Evolutionary conservation across 306 rosid genomes (phyloP).

Genomic region (Quercus bicolor): DNA sequence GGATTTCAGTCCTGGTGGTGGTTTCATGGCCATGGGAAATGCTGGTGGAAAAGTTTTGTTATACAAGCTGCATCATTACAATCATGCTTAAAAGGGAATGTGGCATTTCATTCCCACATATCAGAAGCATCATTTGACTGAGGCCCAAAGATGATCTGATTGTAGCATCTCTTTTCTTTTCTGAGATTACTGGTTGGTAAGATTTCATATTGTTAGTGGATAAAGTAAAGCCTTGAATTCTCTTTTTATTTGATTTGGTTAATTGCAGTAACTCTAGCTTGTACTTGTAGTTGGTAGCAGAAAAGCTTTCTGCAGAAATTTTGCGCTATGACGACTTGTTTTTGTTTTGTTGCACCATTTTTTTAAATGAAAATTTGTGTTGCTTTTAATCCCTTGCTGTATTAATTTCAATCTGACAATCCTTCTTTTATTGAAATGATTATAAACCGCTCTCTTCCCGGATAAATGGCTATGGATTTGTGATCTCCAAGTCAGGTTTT

Average conservation of each 20-base stretch:
- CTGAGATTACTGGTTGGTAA: not conserved
- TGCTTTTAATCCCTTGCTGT: no score
- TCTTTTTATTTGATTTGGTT: not conserved
- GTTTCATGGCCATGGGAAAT: constrained; percentile 72
- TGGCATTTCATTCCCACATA: not conserved
- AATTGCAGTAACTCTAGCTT: not conserved
- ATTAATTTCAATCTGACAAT: no score
- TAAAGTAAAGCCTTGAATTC: constrained; percentile 9
- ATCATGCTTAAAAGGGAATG: constrained; percentile 31
- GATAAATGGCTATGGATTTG: no score
- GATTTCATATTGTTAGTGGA: not conserved
- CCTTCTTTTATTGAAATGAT: no score
- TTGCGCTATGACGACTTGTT: no score
- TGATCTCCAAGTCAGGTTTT: no score
- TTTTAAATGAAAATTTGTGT: no score
- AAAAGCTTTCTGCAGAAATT: no score
- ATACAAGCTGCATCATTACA: constrained; percentile 55
- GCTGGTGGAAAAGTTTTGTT: constrained; percentile 81
- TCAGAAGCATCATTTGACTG: not conserved
- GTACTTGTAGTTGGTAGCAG: no score
- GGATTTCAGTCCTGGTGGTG: constrained; percentile 92
- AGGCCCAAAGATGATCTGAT: not conserved
- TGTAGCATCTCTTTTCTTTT: not conserved
- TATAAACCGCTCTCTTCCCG: no score
- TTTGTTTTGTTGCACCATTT: no score